Evolutionary conservation across 305 asterid genomes (phyloP).

Genomic region (Fraxinus sp.): DNA sequence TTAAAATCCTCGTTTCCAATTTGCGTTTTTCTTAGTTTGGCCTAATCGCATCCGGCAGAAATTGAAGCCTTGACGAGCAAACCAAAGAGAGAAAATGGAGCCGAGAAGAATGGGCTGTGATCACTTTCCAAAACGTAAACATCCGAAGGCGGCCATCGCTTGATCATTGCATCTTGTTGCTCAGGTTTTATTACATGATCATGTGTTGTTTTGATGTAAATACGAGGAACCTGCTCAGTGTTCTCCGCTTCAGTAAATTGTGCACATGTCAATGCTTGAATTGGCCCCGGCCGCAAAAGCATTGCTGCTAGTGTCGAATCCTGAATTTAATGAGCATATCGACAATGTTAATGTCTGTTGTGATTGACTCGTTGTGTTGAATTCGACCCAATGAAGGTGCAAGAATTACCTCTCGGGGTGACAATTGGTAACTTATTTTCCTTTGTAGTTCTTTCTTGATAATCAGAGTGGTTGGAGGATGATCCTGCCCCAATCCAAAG

Average conservation of each 20-base stretch:
- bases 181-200: constrained; percentile 50
- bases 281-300: constrained; percentile 67
- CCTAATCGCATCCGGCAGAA: constrained; percentile 12
- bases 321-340: constrained; percentile 24
- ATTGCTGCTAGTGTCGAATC: constrained; percentile 58
- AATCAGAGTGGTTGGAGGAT: constrained; percentile 53
- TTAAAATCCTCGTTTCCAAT: background rate
- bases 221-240: constrained; percentile 47
- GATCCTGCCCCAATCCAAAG: constrained; percentile 52
- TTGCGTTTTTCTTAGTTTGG: background rate
- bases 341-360: background rate
- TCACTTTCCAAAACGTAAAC: constrained; percentile 65
- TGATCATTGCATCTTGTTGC: constrained; percentile 74
- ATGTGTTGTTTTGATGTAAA: constrained; percentile 50
- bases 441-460: constrained; percentile 50
- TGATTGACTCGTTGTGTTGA: background rate
- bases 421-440: constrained; percentile 47
- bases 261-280: constrained; percentile 48
- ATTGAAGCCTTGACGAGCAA: constrained; percentile 53
- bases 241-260: constrained; percentile 29
- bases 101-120: constrained; percentile 78
- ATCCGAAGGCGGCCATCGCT: constrained; percentile 61
- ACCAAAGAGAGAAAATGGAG: constrained; percentile 57
- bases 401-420: constrained; percentile 60
- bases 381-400: background rate